Evolutionary conservation across 108 stramenopile genomes (phyloP).

Genomic region (Nitzschia palea): DNA sequence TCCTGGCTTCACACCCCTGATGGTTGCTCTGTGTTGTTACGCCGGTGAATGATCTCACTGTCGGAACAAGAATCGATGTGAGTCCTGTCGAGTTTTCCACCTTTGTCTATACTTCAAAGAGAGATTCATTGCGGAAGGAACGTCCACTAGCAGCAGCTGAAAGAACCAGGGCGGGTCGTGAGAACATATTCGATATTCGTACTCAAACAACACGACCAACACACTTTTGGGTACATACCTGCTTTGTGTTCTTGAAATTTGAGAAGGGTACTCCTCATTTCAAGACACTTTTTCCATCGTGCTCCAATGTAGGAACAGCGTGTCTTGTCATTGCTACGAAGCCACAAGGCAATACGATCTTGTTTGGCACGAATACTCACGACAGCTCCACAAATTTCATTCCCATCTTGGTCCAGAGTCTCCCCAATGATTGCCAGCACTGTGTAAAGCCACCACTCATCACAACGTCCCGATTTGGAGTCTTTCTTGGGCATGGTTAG

Average conservation of each 20-base stretch:
- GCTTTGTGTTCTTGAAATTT: conserved; percentile 87
- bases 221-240: conserved; percentile 33
- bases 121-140: conserved; percentile 72
- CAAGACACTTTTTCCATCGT: conserved; percentile 84
- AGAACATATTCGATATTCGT: too few species aligned
- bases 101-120: conserved; percentile 77
- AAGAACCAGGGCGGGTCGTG: too few species aligned
- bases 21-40: too few species aligned
- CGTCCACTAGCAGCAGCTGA: conserved; percentile 74
- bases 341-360: conserved; percentile 89
- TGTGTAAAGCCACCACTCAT: conserved; percentile 86
- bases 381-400: conserved; percentile 88
- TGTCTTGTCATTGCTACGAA: conserved; percentile 68
- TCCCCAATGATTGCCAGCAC: conserved; percentile 88
- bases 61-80: too few species aligned
- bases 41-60: too few species aligned
- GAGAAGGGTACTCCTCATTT: conserved; percentile 71
- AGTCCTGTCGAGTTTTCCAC: too few species aligned
- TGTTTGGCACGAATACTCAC: conserved; percentile 82
- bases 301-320: conserved; percentile 67
- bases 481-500: conserved; percentile 80
- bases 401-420: conserved; percentile 78
- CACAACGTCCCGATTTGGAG: conserved; percentile 48
- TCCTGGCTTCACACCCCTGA: too few species aligned
- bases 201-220: too few species aligned